Evolutionary conservation across 495 filamentous ascomycete genomes (phyloP), one percentile per base, ranked within the genome.

Genomic region (Penicillium verhagenii): DNA sequence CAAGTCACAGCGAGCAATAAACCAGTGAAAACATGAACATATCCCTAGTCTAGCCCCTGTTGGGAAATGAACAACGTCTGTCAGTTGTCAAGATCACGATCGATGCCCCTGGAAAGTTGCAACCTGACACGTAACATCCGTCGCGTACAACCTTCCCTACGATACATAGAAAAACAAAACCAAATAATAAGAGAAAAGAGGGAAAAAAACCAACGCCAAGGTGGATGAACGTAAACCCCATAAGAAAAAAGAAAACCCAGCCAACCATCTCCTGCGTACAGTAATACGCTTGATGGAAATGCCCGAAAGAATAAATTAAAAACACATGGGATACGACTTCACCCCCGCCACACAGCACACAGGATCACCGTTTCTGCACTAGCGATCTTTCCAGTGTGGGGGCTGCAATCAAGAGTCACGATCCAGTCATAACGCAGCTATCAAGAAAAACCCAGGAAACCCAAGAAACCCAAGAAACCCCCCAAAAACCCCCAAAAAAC

Each of bases 291-390:
- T n/a, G n/a, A n/a, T n/a, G n/a, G n/a, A n/a, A n/a, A n/a, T n/a
- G n/a, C n/a, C n/a, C n/a, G n/a, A n/a, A n/a, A 23, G 4, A 3
- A 4, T 3, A 26, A 47, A 29, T 18, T 29, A 18, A 28, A 18
- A 29, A 47, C 11, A 28, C 24, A 28, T 20, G 7, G 33, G 28
- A 47, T 31, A 47, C 20, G 48, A 39, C 23, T 38, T 10, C 29
- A 49, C 21, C 48, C 31, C 11, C 45, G 53, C 53, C 53, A 49
- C n/a, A n/a, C n/a, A n/a, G n/a, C n/a, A n/a, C n/a, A n/a, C 48
- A 47, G 48, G 54, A 52, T 57, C 54, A 47, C 45, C 48, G 52
- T 52, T 43, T 50, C 47, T 51, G 58, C 57, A 52, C 55, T 54
- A 55, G 45, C 24, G 45, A 55, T 55, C 52, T 45, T 21, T 52